Conservation (phyloP, 768 basidiomycete genomes). For the Panellus pusillus region DNA sequence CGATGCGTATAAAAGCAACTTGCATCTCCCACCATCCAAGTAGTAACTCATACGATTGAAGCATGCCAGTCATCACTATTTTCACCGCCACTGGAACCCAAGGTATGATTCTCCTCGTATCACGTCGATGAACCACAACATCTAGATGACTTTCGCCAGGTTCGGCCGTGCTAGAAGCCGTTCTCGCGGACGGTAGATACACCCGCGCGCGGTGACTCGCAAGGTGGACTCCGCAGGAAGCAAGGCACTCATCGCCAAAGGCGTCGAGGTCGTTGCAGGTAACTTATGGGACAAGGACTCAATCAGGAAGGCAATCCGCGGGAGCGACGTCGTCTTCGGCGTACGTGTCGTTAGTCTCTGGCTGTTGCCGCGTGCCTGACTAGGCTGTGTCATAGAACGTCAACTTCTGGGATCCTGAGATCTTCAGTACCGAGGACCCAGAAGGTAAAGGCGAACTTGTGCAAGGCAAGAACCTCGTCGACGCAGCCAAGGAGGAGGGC, state of each 20-base stretch:
- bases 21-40: too few relatives aligned
- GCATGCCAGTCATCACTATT: conserved; percentile 2
- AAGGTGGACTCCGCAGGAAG: conserved; percentile 7
- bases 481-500: conserved; percentile 23
- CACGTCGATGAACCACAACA: neutral
- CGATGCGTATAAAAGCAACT: too few relatives aligned
- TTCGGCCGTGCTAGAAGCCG: conserved; percentile 11
- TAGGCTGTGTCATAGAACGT: conserved; percentile 23
- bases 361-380: neutral
- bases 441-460: conserved; percentile 20
- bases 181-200: conserved; percentile 17
- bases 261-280: conserved; percentile 17
- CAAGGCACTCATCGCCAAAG: conserved; percentile 9
- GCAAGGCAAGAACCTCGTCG: conserved; percentile 30
- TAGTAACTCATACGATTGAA: too few relatives aligned
- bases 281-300: conserved; percentile 16
- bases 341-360: neutral
- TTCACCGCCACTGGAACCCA: neutral
- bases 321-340: conserved; percentile 21
- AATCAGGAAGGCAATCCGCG: conserved; percentile 13
- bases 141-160: neutral
- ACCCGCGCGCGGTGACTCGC: conserved; percentile 19
- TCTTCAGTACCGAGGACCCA: conserved; percentile 15
- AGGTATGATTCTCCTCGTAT: neutral
- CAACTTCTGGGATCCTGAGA: conserved; percentile 26